Evolutionary conservation across 2,329 filamentous ascomycete species (phyloP).

Genomic region (Davidsoniella virescens): DNA sequence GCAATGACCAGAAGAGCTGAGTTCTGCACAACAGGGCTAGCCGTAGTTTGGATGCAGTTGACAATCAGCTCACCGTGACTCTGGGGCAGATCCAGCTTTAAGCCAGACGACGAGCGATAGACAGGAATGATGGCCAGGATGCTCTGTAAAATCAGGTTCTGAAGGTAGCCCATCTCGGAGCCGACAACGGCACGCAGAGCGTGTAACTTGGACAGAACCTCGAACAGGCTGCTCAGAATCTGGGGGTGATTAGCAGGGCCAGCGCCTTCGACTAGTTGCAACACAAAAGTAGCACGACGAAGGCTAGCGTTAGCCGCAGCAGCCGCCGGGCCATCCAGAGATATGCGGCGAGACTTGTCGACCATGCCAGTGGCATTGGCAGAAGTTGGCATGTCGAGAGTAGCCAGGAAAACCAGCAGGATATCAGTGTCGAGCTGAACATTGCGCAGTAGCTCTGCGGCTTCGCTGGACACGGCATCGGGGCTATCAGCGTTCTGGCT

Average conservation of each 20-base stretch:
- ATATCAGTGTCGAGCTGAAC: conserved; percentile 60
- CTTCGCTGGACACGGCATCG: conserved; percentile 28
- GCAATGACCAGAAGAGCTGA: conserved; percentile 77
- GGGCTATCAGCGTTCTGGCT: conserved; percentile 30
- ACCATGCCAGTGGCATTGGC: conserved; percentile 28
- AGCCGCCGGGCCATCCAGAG: conserved; percentile 9
- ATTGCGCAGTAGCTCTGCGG: conserved; percentile 55
- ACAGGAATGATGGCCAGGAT: conserved; percentile 71
- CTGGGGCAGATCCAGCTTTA: conserved; percentile 50
- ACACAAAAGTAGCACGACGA: conserved; percentile 65
- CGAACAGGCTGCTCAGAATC: conserved; percentile 66
- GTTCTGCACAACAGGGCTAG: conserved; percentile 87
- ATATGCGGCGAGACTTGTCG: conserved; percentile 54
- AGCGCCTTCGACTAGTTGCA: conserved; percentile 76
- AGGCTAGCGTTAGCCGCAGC: conserved; percentile 33
- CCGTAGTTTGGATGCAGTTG: conserved; percentile 81
- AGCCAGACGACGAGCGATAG: conserved; percentile 43
- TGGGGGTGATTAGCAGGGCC: conserved; percentile 58
- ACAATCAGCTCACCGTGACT: conserved; percentile 84
- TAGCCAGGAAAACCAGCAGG: conserved; percentile 55
- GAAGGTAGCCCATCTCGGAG: conserved; percentile 78
- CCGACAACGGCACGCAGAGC: conserved; percentile 66
- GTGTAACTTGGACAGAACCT: conserved; percentile 71
- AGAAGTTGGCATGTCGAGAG: conserved; percentile 55
- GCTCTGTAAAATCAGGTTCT: conserved; percentile 68